phyloP scores from a whole-genome alignment of 73 alveolate genomes.

The Stentor coeruleus region DNA sequence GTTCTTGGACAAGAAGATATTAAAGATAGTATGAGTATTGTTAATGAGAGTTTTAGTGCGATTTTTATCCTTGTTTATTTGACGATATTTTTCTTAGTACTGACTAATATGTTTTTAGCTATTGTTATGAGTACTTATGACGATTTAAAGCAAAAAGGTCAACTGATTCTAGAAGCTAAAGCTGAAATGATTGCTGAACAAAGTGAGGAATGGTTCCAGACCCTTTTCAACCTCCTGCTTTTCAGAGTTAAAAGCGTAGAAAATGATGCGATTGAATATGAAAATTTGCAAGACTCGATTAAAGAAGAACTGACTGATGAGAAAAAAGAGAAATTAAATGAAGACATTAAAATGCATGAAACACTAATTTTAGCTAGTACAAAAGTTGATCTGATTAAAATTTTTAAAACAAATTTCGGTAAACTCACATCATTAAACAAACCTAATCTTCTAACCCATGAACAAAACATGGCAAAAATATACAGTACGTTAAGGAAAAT shows the following conservation, averaged over 20 bases:
- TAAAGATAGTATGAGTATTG: neutral
- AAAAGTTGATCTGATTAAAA: constrained; percentile 27
- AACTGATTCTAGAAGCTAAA: constrained; percentile 48
- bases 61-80: constrained; percentile 20
- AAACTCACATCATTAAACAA: constrained; percentile 23
- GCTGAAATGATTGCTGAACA: constrained; percentile 50
- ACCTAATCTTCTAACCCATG: constrained; percentile 30
- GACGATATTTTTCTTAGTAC: neutral
- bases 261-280: constrained; percentile 23
- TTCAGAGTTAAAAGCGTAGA: neutral
- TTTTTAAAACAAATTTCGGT: constrained; percentile 24
- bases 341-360: neutral
- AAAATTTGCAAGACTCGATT: neutral
- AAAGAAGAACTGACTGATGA: neutral
- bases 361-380: neutral
- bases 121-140: neutral
- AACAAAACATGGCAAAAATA: constrained; percentile 31
- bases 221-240: neutral
- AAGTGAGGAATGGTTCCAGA: constrained; percentile 29
- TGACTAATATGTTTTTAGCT: neutral
- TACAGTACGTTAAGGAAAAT: constrained; percentile 28
- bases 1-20: constrained; percentile 23
- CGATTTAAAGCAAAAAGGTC: constrained; percentile 2
- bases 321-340: neutral
- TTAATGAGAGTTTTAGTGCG: constrained; percentile 21